These are phyloP conservation scores for Nothophytophthora sp. DNA, from an alignment of 352 stramenopile species.

Conservation along the genomic window DNA sequence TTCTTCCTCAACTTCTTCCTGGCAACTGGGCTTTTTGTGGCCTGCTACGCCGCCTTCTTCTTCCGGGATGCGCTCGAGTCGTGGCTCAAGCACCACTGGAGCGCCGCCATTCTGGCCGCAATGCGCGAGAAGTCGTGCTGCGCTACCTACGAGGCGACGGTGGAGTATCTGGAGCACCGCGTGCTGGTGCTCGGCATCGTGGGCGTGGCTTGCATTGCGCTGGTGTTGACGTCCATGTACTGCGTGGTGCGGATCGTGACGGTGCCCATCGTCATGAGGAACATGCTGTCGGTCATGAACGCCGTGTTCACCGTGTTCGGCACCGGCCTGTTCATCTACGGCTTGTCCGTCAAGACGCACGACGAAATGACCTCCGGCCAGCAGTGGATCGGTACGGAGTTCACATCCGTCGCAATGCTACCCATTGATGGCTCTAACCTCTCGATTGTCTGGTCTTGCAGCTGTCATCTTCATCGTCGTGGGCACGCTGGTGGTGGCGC, in stretches of 20 bases:
- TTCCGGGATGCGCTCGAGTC: conserved; percentile 64
- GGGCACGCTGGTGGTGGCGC: conserved; percentile 60
- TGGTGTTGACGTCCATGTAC: conserved; percentile 66
- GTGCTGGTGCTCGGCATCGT: conserved; percentile 53
- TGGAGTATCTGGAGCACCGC: conserved; percentile 46
- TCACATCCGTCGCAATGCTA: too few relatives aligned
- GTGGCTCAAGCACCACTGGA: conserved; percentile 85
- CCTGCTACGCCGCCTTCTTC: conserved; percentile 64
- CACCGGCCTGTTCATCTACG: conserved; percentile 56
- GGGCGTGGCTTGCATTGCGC: conserved; percentile 41
- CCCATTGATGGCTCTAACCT: too few relatives aligned
- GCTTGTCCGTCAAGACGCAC: conserved; percentile 54
- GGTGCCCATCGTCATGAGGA: conserved; percentile 88
- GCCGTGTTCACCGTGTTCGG: conserved; percentile 66
- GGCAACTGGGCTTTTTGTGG: conserved; percentile 56
- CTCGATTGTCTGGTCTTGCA: conserved; percentile 16
- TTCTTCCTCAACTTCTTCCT: conserved; percentile 81
- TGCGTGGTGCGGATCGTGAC: conserved; percentile 85
- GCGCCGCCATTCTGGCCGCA: conserved; percentile 36
- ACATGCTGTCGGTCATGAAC: conserved; percentile 79
- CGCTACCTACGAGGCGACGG: conserved; percentile 48
- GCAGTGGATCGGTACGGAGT: conserved; percentile 66
- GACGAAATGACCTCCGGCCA: conserved; percentile 69
- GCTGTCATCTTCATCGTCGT: conserved; percentile 73
- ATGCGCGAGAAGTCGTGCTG: conserved; percentile 56